phyloP scores from a whole-genome alignment of 2,329 filamentous ascomycete genomes.

The Cladophialophora chaetospira region DNA sequence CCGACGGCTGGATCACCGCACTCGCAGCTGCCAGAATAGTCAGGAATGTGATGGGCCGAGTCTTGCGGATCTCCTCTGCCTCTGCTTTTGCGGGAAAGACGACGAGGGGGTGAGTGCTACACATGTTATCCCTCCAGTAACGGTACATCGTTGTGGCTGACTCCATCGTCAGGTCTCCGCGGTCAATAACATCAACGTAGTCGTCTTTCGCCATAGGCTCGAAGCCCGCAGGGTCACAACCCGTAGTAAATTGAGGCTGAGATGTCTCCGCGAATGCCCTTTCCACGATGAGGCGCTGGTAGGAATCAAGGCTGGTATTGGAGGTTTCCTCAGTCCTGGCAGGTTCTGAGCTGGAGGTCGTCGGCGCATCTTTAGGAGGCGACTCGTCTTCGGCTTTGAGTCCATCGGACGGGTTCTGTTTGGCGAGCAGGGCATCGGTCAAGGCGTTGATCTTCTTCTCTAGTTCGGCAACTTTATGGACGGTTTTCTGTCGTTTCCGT shows the following conservation, averaged over 20 bases:
- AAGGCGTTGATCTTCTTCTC: slow-evolving; percentile 90
- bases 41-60: slow-evolving; percentile 62
- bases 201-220: slow-evolving; percentile 23
- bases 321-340: slow-evolving; percentile 30
- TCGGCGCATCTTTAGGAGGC: slow-evolving; percentile 18
- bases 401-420: slow-evolving; percentile 32
- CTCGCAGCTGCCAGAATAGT: slow-evolving; percentile 59
- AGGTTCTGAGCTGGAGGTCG: slow-evolving; percentile 18
- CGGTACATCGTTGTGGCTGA: slow-evolving; percentile 57
- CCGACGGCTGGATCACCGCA: slow-evolving; percentile 51
- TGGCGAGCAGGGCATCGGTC: slow-evolving; percentile 73
- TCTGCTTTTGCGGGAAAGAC: slow-evolving; percentile 57
- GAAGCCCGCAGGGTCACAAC: not conserved
- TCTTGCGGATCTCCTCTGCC: slow-evolving; percentile 55
- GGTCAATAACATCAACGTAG: slow-evolving; percentile 52
- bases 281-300: slow-evolving; percentile 11
- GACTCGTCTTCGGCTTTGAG: slow-evolving; percentile 14
- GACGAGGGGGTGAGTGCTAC: slow-evolving; percentile 59
- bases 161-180: slow-evolving; percentile 53
- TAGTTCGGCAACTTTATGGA: slow-evolving; percentile 83
- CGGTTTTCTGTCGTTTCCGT: slow-evolving; percentile 85
- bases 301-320: slow-evolving; percentile 13
- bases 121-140: slow-evolving; percentile 56
- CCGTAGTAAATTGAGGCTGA: slow-evolving; percentile 9
- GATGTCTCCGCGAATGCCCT: not conserved